phyloP scores from a whole-genome alignment of 345 rosid species.

The Combretum micranthum region DNA sequence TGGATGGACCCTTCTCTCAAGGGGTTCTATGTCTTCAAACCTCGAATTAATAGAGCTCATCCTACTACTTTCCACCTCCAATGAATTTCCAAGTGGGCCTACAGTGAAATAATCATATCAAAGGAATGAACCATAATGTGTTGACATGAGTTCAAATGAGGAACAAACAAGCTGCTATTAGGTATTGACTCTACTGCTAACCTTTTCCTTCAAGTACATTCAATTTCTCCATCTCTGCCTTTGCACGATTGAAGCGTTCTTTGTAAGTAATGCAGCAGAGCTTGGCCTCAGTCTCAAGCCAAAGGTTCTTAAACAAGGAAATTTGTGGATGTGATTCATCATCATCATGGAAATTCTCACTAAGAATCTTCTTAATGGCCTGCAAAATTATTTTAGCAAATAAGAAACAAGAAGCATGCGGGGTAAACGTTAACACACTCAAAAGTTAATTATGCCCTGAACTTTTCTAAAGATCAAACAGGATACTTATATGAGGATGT shows the following conservation, averaged over 20 bases:
- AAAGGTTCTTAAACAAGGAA: conserved; percentile 76
- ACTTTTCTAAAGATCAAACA: too few relatives aligned
- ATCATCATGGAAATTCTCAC: conserved; percentile 46
- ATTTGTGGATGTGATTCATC: conserved; percentile 48
- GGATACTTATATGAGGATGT: too few relatives aligned
- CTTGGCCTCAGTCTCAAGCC: conserved; percentile 95
- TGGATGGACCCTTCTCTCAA: background rate
- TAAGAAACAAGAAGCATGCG: background rate
- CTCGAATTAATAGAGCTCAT: background rate
- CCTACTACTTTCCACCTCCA: background rate
- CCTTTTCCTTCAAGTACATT: conserved; percentile 28
- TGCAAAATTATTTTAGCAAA: conserved; percentile 19
- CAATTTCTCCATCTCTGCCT: conserved; percentile 41
- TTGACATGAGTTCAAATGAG: conserved; percentile 2
- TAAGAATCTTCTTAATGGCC: conserved; percentile 69
- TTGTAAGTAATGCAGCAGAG: conserved; percentile 57
- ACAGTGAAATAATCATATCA: background rate
- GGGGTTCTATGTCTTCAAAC: background rate
- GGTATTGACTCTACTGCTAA: conserved; percentile 10
- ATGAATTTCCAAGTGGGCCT: background rate
- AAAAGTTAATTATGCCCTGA: background rate
- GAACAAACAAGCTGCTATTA: background rate
- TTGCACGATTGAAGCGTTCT: conserved; percentile 62
- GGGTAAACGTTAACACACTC: conserved; percentile 4
- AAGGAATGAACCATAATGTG: background rate